Evolutionary conservation across 164 flowering plant genomes (phyloP), one percentile per base, ranked within the genome.

Genomic region (Vitis labrusca): DNA sequence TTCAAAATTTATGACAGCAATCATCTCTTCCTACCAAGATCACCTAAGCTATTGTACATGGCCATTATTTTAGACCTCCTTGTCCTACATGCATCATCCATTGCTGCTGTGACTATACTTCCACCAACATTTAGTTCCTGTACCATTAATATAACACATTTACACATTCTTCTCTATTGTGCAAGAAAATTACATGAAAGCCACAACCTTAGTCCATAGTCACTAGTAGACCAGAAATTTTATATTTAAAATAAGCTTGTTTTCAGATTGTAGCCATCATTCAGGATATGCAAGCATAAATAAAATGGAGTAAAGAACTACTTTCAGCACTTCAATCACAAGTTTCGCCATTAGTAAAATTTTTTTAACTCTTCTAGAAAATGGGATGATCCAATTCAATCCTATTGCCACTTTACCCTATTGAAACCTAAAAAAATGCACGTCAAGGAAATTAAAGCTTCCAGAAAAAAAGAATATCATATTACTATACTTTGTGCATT

Each of bases 101-200:
- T 75, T 59, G 98, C 94, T 66, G 92, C 67, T 58, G 88, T 74
- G 65, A 94, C 89, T 74, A 88, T 64, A 82, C 96, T 82, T 14
- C 86, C 91, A 74, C 98, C 98, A 78, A 91, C 86, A 71, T 91
- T 92, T 62, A 94, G 79, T 74, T 94, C 96, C 96, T 94, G 80
- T 71, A 77, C 19, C 75, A 79, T 49, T 59, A 19, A 11, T 32
- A 68, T 8, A 66, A 55, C 50, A 67, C 50, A 29, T 73, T 58
- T 53, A 63, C 59, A 9, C 32, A 6, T 54, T 9, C 50, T 19
- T 71, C 19, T 44, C 13, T 8, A 3, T 3, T 8, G 49, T 23
- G 10, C 30, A 64, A 37, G 30, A 44, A 19, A 6, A 64, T 23
- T 27, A 62, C 6, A 48, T 8, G 19, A 69, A 32, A n/a, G 10